Evolutionary conservation across 23 red algal species (phyloP).

Genomic region (Porphyridium purpureum): DNA sequence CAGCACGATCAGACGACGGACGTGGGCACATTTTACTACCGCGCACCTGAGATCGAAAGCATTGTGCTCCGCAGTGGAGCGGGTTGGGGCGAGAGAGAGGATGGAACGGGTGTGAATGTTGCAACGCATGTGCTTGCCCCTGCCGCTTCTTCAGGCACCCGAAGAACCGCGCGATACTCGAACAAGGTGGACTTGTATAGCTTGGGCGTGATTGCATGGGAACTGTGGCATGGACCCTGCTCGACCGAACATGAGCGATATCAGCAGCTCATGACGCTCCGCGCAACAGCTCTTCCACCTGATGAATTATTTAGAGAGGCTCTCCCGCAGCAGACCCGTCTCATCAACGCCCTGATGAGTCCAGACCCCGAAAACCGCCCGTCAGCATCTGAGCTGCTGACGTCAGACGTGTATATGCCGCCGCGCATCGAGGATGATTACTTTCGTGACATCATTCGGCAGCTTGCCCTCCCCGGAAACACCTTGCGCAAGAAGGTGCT

Average conservation of each 20-base stretch:
- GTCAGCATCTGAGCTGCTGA: not conserved
- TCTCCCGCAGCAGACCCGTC: not conserved
- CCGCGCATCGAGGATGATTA: not conserved
- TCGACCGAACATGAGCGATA: not conserved
- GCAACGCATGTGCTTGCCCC: too few relatives aligned
- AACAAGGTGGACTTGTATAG: not conserved
- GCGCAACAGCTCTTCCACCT: not conserved
- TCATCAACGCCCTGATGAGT: not conserved
- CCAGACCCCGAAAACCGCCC: not conserved
- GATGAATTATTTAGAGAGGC: not conserved
- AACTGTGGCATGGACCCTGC: slow-evolving; percentile 1
- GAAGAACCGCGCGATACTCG: too few relatives aligned
- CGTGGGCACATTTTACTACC: not conserved
- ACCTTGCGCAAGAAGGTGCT: not conserved
- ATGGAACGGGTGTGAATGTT: too few relatives aligned
- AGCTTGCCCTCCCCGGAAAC: not conserved
- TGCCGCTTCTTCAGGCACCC: too few relatives aligned
- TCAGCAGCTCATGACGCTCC: not conserved
- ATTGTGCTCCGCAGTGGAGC: not conserved
- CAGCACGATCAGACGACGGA: not conserved
- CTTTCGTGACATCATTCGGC: not conserved
- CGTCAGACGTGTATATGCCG: not conserved
- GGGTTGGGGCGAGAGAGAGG: too few relatives aligned
- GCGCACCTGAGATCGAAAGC: not conserved
- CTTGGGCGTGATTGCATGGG: not conserved